Conservation (phyloP, 768 basidiomycete genomes). For the Suillus decipiens region DNA sequence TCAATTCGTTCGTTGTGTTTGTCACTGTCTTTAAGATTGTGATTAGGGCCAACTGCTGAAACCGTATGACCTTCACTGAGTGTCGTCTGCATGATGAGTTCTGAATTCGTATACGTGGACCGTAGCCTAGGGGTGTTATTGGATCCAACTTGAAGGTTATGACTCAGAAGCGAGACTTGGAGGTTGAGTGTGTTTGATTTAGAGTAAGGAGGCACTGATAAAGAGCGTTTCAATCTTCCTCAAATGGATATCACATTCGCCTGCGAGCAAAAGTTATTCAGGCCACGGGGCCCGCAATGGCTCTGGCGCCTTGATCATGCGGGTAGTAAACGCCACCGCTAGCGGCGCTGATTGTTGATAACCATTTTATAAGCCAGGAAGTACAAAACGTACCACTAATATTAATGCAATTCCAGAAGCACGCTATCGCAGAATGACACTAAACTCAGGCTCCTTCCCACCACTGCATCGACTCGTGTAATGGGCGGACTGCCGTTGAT, state of each 20-base stretch:
- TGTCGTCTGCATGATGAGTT: not conserved
- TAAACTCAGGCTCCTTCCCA: not conserved
- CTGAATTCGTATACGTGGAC: not conserved
- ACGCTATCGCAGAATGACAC: not conserved
- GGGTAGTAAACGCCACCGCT: not conserved
- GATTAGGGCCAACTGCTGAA: not conserved
- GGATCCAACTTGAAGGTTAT: not conserved
- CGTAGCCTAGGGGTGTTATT: not conserved
- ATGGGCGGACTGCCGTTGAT: too few relatives aligned
- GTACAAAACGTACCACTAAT: not conserved
- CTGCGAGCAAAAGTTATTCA: not conserved
- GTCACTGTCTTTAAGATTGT: not conserved
- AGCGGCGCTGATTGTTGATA: not conserved
- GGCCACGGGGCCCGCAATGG: not conserved
- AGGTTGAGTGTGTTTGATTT: not conserved
- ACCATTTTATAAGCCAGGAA: not conserved
- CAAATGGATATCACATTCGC: not conserved
- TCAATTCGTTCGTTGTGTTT: not conserved
- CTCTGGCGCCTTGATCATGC: not conserved
- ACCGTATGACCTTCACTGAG: not conserved
- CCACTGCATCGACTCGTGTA: too few relatives aligned
- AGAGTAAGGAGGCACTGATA: not conserved
- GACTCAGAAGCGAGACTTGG: not conserved
- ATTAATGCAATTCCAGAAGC: not conserved
- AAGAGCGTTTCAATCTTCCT: not conserved